Base-by-base conservation (phyloP, 345 rosid genomes). In the Eucalyptus erythrocorys region DNA sequence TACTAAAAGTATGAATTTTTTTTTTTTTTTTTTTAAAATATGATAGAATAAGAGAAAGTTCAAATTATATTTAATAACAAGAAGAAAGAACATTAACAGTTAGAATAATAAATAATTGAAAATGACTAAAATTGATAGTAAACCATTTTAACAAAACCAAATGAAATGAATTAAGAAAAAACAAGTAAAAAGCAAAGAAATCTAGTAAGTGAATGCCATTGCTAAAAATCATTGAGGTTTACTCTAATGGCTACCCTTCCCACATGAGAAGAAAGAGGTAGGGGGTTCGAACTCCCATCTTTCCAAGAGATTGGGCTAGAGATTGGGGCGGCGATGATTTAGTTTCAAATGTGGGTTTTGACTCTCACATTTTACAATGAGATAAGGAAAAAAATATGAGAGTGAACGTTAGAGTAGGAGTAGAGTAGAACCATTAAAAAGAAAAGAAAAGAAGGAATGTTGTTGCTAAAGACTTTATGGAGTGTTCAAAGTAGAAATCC, bases 341-440 rank as follows among this genome's bases (percentile, higher is more conserved):
- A 51, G 7, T 51, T 51, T 51, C 4, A 51, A 51, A 51, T 51
- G 10, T 51, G 24, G 10, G 24, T 51, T 51, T 8, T 19, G 4
- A 51, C 19, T 51, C 4, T 51, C 24, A 51, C 57, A 51, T 51
- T 51, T 4, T 51, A 51, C 24, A 19, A 51, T 51, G 57, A 51
- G 24, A 51, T 51, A 51, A 2, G 24, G 10, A 19, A 51, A 51
- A 51, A 8, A 51, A 4, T 51, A 0, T 51, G 1, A 51, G 2
- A 8, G 57, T 51, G 10, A 51, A 10, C 4, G 0, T 51, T 51
- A 7, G 24, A 51, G 4, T 51, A 51, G 24, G 4, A 19, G 10
- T 51, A 51, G 4, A 19, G 24, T 51, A 51, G 1, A 24, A 51
- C 0, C 2, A 19, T 19, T 0, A 0, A 13, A 51, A 19, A 51